Evolutionary conservation across 2,329 filamentous ascomycete species (phyloP).

Genomic region (Fusarium circinatum): DNA sequence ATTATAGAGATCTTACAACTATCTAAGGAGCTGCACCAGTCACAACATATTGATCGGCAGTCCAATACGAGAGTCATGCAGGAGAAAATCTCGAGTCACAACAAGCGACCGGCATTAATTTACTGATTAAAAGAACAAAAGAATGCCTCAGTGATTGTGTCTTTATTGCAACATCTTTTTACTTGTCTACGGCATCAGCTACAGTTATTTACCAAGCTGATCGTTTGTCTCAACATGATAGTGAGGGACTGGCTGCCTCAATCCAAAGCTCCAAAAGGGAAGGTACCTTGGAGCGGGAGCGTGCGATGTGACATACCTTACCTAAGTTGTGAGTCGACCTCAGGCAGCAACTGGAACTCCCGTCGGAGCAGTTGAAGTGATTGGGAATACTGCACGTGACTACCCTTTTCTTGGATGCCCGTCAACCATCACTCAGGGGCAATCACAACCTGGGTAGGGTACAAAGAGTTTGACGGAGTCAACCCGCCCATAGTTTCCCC

Average conservation of each 20-base stretch:
- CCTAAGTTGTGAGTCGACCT: neutral
- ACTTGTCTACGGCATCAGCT: neutral
- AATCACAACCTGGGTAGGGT: neutral
- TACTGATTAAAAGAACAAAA: too few species aligned
- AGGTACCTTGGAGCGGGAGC: too few species aligned
- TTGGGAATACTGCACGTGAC: neutral
- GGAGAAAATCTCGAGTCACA: neutral
- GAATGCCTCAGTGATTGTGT: neutral
- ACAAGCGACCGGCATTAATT: neutral
- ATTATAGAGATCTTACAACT: too few species aligned
- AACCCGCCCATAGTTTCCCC: accelerated
- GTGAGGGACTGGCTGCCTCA: too few species aligned
- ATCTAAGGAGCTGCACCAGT: too few species aligned
- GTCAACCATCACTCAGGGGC: neutral
- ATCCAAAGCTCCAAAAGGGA: too few species aligned
- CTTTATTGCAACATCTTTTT: neutral
- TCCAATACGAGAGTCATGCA: neutral
- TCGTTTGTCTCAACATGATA: too few species aligned
- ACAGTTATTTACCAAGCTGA: neutral
- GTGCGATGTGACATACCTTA: too few species aligned
- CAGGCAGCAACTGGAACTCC: neutral
- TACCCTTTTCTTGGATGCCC: neutral
- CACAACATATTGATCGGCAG: too few species aligned
- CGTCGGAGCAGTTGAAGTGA: neutral
- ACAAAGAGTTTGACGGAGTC: neutral